phyloP scores from a whole-genome alignment of 139 green algal species.

The Medakamo hakoo region DNA sequence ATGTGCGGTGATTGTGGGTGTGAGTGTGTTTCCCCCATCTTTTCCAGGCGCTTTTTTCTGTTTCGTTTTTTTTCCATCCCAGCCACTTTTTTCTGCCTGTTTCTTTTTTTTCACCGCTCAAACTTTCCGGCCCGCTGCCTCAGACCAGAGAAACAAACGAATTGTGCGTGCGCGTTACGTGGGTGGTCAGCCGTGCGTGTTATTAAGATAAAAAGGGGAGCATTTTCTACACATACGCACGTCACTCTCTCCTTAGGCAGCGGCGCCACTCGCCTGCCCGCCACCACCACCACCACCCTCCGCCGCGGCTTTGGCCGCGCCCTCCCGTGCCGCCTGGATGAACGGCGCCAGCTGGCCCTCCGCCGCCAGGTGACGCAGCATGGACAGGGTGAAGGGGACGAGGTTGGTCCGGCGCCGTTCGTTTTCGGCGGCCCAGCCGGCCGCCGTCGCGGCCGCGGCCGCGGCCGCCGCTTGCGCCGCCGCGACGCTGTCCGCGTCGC shows the following conservation, averaged over 20 bases:
- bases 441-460: conserved; percentile 1
- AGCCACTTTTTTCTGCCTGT: neutral
- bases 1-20: neutral
- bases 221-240: no score
- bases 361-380: conserved; percentile 68
- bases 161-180: no score
- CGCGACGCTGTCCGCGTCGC: neutral
- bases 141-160: no score
- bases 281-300: no score
- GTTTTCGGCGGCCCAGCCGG: conserved; percentile 80
- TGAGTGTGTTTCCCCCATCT: neutral
- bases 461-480: neutral
- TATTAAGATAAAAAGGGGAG: no score
- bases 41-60: neutral
- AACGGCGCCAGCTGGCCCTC: conserved; percentile 58
- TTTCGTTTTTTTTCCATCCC: neutral
- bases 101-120: neutral
- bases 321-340: conserved; percentile 37
- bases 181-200: no score
- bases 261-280: no score
- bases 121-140: neutral
- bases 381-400: conserved; percentile 86
- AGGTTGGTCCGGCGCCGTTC: conserved; percentile 82
- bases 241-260: no score
- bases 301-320: no score